These are phyloP conservation scores for Chytriomyces sp. DNA, from an alignment of 192 early-diverging fungal species.

Conservation along the genomic window DNA sequence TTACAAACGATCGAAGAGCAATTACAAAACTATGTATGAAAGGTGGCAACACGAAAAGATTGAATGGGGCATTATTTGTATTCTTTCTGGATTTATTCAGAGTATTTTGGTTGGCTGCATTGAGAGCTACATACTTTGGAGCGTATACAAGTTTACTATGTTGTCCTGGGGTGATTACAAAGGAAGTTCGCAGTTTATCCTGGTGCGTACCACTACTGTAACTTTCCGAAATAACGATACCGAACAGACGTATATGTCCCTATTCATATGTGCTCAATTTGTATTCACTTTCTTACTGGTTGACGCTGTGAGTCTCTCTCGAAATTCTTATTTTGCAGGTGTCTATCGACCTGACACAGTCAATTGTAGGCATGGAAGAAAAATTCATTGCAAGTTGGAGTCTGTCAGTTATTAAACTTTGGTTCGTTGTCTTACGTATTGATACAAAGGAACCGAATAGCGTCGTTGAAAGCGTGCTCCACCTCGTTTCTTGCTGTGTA, in stretches of 20 bases:
- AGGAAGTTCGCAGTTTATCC: slow-evolving; percentile 2
- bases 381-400: slow-evolving; percentile 15
- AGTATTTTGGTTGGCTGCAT: not conserved
- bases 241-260: slow-evolving; percentile 7
- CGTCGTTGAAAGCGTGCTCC: not conserved
- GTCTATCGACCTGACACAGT: not conserved
- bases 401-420: not conserved
- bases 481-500: slow-evolving; percentile 6
- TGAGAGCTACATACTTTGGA: slow-evolving; percentile 19
- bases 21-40: not conserved
- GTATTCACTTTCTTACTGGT: not conserved
- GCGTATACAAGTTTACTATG: slow-evolving; percentile 6
- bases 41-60: slow-evolving; percentile 2
- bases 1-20: not conserved
- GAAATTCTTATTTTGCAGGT: not conserved
- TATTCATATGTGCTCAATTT: slow-evolving; percentile 16
- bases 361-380: slow-evolving; percentile 14
- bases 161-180: slow-evolving; percentile 6
- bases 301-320: slow-evolving; percentile 15
- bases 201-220: not conserved
- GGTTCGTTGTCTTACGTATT: slow-evolving; percentile 1
- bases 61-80: slow-evolving; percentile 10
- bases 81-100: slow-evolving; percentile 8
- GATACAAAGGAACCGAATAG: slow-evolving; percentile 10
- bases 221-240: not conserved